Evolutionary conservation across 768 basidiomycete genomes (phyloP).

Genomic region (Hirschioporus abietinus): DNA sequence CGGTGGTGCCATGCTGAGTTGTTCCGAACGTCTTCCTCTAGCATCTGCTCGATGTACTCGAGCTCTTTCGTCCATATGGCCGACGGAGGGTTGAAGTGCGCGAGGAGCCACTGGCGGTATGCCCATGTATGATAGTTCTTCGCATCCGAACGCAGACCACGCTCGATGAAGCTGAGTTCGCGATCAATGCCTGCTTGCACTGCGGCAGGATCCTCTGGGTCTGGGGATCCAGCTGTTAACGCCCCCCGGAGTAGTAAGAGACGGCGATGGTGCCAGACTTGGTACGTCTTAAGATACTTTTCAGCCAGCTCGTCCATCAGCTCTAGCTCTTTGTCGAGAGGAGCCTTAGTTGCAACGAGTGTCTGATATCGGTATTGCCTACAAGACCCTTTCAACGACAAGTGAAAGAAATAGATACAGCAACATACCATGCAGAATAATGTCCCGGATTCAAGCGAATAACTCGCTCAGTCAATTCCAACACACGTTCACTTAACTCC

Average conservation of each 20-base stretch:
- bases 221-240: constrained; percentile 27
- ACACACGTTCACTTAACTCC: constrained; percentile 76
- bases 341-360: constrained; percentile 57
- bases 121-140: constrained; percentile 99
- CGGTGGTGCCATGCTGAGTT: constrained; percentile 98
- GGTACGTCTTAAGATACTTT: constrained; percentile 88
- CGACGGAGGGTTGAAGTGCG: constrained; percentile 64
- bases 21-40: constrained; percentile 78
- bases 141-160: constrained; percentile 64
- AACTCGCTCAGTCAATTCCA: constrained; percentile 83
- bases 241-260: constrained; percentile 59
- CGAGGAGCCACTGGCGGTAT: constrained; percentile 91
- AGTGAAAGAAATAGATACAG: not conserved
- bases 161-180: constrained; percentile 79
- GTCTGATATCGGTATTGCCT: constrained; percentile 97
- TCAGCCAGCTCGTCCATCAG: constrained; percentile 87
- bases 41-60: constrained; percentile 65
- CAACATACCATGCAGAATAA: constrained; percentile 87
- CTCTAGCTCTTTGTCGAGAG: constrained; percentile 71
- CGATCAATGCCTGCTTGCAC: constrained; percentile 19
- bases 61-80: constrained; percentile 72
- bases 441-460: constrained; percentile 94
- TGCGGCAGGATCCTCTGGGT: constrained; percentile 16
- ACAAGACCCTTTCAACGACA: constrained; percentile 8
- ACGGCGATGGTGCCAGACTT: constrained; percentile 94